phyloP scores from a whole-genome alignment of 1,139 yeast genomes.

The Petasospora rhodanensis region DNA sequence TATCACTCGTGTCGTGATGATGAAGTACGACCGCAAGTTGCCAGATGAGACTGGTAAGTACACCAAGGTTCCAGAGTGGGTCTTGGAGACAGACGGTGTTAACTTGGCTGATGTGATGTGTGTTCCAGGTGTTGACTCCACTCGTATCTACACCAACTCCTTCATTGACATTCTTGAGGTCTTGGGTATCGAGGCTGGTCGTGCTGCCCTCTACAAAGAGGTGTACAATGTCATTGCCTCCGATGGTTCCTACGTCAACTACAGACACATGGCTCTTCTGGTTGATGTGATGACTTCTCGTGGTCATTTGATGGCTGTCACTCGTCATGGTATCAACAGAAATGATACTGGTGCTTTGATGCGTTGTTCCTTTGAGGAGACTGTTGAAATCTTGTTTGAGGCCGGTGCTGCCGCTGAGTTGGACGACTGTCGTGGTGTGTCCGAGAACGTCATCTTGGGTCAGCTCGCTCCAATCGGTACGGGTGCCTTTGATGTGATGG shows the following conservation, averaged over 20 bases:
- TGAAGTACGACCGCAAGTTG: conserved; percentile 80
- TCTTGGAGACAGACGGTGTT: conserved; percentile 97
- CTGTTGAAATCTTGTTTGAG: conserved; percentile 93
- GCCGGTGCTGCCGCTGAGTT: conserved; percentile 98
- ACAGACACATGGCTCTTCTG: conserved; percentile 95
- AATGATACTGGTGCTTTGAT: conserved; percentile 98
- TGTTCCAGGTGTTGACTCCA: conserved; percentile 89
- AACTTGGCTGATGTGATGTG: conserved; percentile 94
- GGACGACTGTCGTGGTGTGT: conserved; percentile 98
- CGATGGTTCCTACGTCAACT: conserved; percentile 98
- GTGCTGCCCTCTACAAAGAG: conserved; percentile 90
- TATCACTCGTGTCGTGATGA: conserved; percentile 75
- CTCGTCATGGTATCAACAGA: conserved; percentile 99
- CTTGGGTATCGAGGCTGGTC: conserved; percentile 97
- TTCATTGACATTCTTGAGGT: conserved; percentile 94
- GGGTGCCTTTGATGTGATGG: conserved; percentile 94
- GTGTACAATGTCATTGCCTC: conserved; percentile 96
- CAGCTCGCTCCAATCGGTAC: conserved; percentile 99
- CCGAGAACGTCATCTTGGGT: conserved; percentile 96
- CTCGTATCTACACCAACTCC: conserved; percentile 89
- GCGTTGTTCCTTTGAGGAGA: conserved; percentile 99
- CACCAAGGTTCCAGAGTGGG: conserved; percentile 93
- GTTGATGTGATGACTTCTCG: conserved; percentile 99
- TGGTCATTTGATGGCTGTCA: conserved; percentile 97
- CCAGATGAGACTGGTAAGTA: conserved; percentile 86